Base-by-base conservation (phyloP, 1,284 basidiomycete genomes). In the Ustilago crameri region DNA sequence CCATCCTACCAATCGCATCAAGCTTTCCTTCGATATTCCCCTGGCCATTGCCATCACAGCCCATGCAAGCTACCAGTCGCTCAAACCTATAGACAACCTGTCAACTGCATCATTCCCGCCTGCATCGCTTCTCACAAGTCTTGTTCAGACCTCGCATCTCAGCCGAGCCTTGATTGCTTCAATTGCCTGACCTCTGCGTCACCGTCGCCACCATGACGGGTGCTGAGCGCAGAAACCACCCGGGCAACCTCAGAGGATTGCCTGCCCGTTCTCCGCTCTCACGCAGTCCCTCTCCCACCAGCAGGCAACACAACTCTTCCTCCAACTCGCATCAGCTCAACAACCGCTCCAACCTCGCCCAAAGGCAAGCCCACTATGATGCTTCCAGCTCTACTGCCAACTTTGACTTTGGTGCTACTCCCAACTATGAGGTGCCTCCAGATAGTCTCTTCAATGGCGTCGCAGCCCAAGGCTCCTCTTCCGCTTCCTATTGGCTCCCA, bases 391-490 rank as follows among this genome's bases (percentile, higher is more conserved):
- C 56, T 27, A 53, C 51, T 26, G 9, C 38, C 37, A 30, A 67
- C 10, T 35, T 50, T 9, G 41, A 54, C 44, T 43, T 67, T 34
- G 68, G 68, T 12, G 68, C 68, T 27, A 74, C 71, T 15, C 71
- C 71, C 26, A 69, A 66, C 58, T 74, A 66, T 47, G 71, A 74
- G 62, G 51, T 74, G 1, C 62, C 71, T 8, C 17, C 71, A 32
- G 66, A 74, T 17, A 51, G 51, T 15, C 54, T 74, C 47, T 74
- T 74, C 24, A 30, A 47, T 18, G 42, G 30, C 20, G 17, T 47
- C 3, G 40, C 42, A 12, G 26, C 27, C 51, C 53, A 61, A 2
- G 45, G 42, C 20, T 42, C 53, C 17, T 43, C 52, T 15, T 53
- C 59, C 26, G 18, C 37, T 26, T 67, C 65, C 24, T 67, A 57